Conservation (phyloP, 2,329 filamentous ascomycete genomes). For the Ophiosphaerella herpotricha region DNA sequence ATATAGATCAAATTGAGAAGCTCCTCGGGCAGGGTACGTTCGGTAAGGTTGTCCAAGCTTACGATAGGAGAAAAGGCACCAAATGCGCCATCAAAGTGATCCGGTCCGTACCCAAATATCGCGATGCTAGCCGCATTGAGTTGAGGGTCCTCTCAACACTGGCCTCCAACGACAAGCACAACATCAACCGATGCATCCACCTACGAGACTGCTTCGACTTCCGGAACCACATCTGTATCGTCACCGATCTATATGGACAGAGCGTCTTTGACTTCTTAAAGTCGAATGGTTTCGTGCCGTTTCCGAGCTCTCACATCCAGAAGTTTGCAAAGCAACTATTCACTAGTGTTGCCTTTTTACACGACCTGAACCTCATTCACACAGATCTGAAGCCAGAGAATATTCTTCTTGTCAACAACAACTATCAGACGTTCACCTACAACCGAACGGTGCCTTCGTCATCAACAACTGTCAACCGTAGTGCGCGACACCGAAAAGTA, state of each 20-base stretch:
- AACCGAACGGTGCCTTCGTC: conserved; percentile 70
- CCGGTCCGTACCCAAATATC: conserved; percentile 95
- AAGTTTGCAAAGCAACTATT: conserved; percentile 94
- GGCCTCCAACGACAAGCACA: conserved; percentile 86
- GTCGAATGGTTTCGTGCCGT: conserved; percentile 91
- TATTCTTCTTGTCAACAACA: conserved; percentile 67
- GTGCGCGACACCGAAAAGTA: conserved; percentile 65
- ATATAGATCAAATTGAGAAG: conserved; percentile 80
- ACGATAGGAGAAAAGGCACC: conserved; percentile 73
- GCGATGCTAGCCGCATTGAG: conserved; percentile 94
- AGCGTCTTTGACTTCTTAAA: conserved; percentile 99
- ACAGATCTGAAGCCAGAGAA: conserved; percentile 76
- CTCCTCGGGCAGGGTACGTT: conserved; percentile 96
- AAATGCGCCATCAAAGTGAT: conserved; percentile 98
- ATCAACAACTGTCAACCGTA: conserved; percentile 61
- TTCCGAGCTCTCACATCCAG: conserved; percentile 98
- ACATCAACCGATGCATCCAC: conserved; percentile 96
- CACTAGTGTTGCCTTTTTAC: conserved; percentile 97
- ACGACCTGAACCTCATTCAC: conserved; percentile 96
- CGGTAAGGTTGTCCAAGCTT: conserved; percentile 94
- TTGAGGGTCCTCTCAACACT: conserved; percentile 89
- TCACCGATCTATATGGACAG: conserved; percentile 79
- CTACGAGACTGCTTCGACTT: conserved; percentile 96
- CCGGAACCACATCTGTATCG: conserved; percentile 91
- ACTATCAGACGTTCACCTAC: conserved; percentile 71